Evolutionary conservation across 2,329 filamentous ascomycete species (phyloP).

Genomic region (Aspergillus sp.): DNA sequence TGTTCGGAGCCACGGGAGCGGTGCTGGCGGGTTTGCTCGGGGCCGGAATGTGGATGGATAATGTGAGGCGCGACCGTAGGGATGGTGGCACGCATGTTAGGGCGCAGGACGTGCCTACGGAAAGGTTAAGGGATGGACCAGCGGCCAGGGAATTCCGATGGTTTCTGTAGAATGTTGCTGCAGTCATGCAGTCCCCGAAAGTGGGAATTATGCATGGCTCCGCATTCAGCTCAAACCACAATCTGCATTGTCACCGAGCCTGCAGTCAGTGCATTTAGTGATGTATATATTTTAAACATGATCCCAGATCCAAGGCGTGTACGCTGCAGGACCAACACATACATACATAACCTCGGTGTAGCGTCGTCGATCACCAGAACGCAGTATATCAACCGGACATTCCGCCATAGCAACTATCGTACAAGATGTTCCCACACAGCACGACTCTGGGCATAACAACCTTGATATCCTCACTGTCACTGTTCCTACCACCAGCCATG

Average conservation of each 20-base stretch:
- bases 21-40: constrained; percentile 51
- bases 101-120: constrained; percentile 51
- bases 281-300: background rate
- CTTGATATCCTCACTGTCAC: background rate
- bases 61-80: constrained; percentile 49
- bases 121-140: constrained; percentile 49
- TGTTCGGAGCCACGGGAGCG: constrained; percentile 49
- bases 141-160: constrained; percentile 49
- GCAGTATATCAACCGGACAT: background rate
- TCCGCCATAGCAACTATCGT: no score
- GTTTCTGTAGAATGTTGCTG: constrained; percentile 35
- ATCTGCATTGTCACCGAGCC: background rate
- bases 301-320: no score
- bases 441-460: no score
- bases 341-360: no score
- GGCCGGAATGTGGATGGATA: constrained; percentile 57
- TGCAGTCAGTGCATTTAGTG: no score
- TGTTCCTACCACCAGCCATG: constrained; percentile 5
- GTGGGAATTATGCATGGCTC: constrained; percentile 14
- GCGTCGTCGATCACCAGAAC: background rate
- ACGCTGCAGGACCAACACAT: background rate
- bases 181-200: background rate
- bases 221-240: background rate
- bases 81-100: constrained; percentile 47
- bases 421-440: no score